Conservation (phyloP, 495 filamentous ascomycete species). For the Oleoguttula mirabilis region DNA sequence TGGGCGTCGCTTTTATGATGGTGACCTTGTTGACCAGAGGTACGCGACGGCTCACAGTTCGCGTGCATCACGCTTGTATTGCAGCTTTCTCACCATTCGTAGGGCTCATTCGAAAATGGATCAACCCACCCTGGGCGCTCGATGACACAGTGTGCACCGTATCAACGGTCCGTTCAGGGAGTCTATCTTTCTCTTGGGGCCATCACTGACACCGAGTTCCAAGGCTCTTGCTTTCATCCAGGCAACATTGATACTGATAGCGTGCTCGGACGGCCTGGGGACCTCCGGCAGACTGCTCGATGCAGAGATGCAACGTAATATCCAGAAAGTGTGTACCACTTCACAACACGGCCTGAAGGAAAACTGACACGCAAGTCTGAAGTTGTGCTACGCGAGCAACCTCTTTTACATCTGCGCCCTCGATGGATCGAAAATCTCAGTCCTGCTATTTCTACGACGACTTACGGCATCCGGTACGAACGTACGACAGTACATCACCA, state of each 20-base stretch:
- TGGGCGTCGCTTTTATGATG: constrained; percentile 5
- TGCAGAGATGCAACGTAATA: not conserved
- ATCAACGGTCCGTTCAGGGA: not conserved
- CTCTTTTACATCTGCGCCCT: constrained; percentile 8
- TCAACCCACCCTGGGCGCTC: not conserved
- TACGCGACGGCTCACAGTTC: no score
- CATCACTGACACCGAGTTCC: not conserved
- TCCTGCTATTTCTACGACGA: constrained; percentile 2
- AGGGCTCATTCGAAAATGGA: constrained; percentile 1
- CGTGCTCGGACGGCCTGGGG: constrained; percentile 4
- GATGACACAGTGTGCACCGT: constrained; percentile 5
- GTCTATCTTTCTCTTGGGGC: not conserved
- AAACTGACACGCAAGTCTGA: not conserved
- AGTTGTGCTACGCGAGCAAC: constrained; percentile 15
- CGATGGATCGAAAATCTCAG: constrained; percentile 1
- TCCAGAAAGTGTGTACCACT: not conserved
- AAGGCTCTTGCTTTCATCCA: constrained; percentile 7
- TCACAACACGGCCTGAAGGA: not conserved
- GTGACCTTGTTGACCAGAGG: not conserved
- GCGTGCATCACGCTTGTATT: no score
- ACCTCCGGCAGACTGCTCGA: constrained; percentile 2
- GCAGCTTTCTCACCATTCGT: not conserved
- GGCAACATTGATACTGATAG: constrained; percentile 2
- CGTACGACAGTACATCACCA: not conserved
- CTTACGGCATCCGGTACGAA: not conserved